Base-by-base conservation (phyloP, 1,284 basidiomycete genomes). In the Cronartium quercuum region DNA sequence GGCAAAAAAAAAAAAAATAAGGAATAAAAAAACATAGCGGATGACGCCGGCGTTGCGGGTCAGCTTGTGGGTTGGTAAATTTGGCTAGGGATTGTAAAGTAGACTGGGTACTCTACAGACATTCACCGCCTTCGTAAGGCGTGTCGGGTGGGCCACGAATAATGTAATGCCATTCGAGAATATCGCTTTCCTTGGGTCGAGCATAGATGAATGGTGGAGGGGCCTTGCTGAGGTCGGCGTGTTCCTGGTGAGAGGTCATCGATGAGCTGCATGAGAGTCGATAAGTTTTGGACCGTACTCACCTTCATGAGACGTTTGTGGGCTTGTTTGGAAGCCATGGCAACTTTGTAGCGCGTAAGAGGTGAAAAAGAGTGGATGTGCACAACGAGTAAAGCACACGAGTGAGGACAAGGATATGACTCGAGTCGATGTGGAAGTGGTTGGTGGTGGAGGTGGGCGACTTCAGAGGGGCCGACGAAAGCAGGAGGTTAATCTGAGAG, bases 201-300 rank as follows among this genome's bases (percentile, higher is more conserved):
- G 93, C 93, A 89, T 91, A 94, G 62, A 95, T 89, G 82, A 93
- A 95, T 76, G 93, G 93, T 2, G 94, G 94, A 35, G 94, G 91
- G 77, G 92, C 90, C 81, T 85, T 91, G 84, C 94, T 92, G 93
- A 97, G 96, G 67, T 87, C 84, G 80, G 92, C 87, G 83, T 90
- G 94, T 86, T 97, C 94, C 70, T 73, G 24, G 84, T 95, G 93
- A 60, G 86, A 84, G 78, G 15, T 13, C 6, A 55, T 55, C 7
- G n/a, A 21, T 55, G 7, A 93, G 87, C 90, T 92, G 71, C 69
- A n/a, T 70, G 61, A 76, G 74, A 18, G 57, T 41, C 10, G 70
- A n/a, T 21, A 21, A 55, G 7, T 18, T 55, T 55, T 12, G 51
- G 3, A 21, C 34, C n/a, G 42, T 24, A 64, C 68, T 34, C 13